Percentiles rank a stretch among this genome's conserved stretches.
phyloP scores from a whole-genome alignment of 768 basidiomycete genomes.

The Amanita jacksonii region DNA sequence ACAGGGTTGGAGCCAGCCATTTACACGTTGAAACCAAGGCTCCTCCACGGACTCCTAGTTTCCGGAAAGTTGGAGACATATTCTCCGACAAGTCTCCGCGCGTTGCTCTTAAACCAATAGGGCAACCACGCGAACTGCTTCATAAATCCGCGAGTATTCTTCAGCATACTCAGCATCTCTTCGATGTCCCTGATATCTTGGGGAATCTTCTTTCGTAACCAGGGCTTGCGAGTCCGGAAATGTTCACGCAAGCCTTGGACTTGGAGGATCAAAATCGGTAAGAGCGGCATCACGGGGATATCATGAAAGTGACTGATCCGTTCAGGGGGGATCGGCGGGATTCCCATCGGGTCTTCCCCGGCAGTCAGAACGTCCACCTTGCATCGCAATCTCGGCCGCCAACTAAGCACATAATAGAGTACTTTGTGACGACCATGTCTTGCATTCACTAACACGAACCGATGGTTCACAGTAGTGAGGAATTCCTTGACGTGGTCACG shows the following conservation, averaged over 20 bases:
- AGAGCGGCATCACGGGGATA: conserved; percentile 21
- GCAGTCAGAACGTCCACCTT: conserved; percentile 30
- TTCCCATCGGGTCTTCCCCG: conserved; percentile 18
- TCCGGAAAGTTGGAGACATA: conserved; percentile 16
- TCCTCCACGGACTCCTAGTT: conserved; percentile 12
- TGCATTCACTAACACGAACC: conserved; percentile 29
- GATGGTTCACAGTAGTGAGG: conserved; percentile 19
- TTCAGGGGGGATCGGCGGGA: conserved; percentile 19
- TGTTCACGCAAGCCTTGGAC: conserved; percentile 28
- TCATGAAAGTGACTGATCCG: conserved; percentile 9
- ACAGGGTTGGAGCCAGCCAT: too few species aligned
- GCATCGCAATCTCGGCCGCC: conserved; percentile 14
- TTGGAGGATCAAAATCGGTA: conserved; percentile 22
- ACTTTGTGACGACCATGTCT: conserved; percentile 30
- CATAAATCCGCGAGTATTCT: too few species aligned
- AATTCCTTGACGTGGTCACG: conserved; percentile 31
- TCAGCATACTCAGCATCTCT: too few species aligned
- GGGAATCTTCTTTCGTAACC: conserved; percentile 24
- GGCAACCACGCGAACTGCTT: conserved; percentile 21
- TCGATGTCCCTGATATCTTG: conserved; percentile 25
- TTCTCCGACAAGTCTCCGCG: conserved; percentile 16
- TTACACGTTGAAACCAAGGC: conserved; percentile 13
- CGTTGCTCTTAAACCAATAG: conserved; percentile 18
- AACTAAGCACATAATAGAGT: conserved; percentile 23
- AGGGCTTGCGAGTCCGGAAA: conserved; percentile 15